Evolutionary conservation across 2,329 filamentous ascomycete species (phyloP), one percentile per base, ranked within the genome.

Genomic region (Orbilia javanica): DNA sequence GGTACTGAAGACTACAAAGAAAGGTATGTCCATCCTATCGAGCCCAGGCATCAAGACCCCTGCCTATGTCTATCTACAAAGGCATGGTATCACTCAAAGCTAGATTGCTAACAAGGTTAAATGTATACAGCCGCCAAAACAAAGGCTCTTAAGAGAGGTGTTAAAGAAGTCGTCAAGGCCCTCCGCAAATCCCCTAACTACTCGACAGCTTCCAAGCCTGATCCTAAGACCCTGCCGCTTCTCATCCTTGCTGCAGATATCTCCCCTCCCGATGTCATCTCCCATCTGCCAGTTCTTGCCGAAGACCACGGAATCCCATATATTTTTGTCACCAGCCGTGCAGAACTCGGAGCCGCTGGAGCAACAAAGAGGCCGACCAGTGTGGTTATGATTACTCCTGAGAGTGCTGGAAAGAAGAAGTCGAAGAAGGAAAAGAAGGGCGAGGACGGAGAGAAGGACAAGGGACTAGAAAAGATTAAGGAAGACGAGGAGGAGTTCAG

Each of bases 111-210:
- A 75, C 31, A n/a, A 68, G 36, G 70, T 44, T 18, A 11, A 53
- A 25, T 10, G 53, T 53, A 39, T 74, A 74, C 85, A 98, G 96
- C 95, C 82, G 94, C 96, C 82, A 97, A 97, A 86, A 90, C 93
- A 86, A 96, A 96, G 87, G 92, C 93, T 76, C 92, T 99, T 83
- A 97, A 97, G 87, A 94, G 96, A 83, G 96, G 96, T 84, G 96
- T 99, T 81, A 99, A 99, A 86, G 96, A 99, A 87, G 95, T 97
- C 83, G 94, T 98, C 87, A 99, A 99, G 87, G 92, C 94, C 36
- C 92, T 99, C 82, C 94, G 96, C 87, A 98, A 98, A 87, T 95
- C 93, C 13, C 88, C 92, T 73, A 85, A 89, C 81, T 89, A 90
- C 72, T 89, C 90, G n/a, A 88, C 90, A 78, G 88, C 89, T 80